phyloP scores from a whole-genome alignment of 2,329 filamentous ascomycete genomes.

The Thelonectria blattea region DNA sequence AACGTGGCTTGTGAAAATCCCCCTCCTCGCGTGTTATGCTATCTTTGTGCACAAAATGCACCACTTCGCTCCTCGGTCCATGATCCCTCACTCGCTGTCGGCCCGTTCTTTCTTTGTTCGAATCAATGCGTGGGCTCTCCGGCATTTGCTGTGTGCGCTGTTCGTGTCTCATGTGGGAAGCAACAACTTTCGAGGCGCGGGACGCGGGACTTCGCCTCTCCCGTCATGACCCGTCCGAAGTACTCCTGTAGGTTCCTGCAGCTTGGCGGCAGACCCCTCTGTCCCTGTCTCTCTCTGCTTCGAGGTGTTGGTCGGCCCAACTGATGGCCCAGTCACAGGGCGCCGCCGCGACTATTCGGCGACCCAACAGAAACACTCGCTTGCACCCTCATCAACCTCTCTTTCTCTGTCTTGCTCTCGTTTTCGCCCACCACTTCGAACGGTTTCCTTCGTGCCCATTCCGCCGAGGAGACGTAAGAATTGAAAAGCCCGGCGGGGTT shows the following conservation, averaged over 20 bases:
- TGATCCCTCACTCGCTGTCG: conserved; percentile 26
- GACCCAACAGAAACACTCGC: background rate
- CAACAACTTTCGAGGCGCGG: background rate
- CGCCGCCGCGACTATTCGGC: too few species aligned
- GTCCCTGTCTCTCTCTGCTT: too few species aligned
- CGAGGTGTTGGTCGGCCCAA: too few species aligned
- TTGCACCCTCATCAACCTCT: background rate
- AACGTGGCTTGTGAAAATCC: background rate
- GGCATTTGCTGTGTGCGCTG: background rate
- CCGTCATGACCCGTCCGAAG: too few species aligned
- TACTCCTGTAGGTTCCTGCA: too few species aligned
- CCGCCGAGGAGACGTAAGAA: background rate
- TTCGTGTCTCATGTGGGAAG: background rate
- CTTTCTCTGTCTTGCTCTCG: too few species aligned
- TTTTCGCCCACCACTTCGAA: background rate
- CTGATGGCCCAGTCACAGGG: too few species aligned
- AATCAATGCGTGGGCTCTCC: background rate
- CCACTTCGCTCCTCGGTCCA: background rate
- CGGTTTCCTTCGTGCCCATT: background rate
- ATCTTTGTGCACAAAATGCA: background rate
- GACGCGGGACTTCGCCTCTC: too few species aligned
- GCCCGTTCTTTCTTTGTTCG: conserved; percentile 6
- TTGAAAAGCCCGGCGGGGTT: conserved; percentile 8
- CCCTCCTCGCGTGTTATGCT: background rate
- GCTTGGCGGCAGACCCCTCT: too few species aligned